Base-by-base conservation (phyloP, 2,329 filamentous ascomycete genomes). In the Epichloe typhina region DNA sequence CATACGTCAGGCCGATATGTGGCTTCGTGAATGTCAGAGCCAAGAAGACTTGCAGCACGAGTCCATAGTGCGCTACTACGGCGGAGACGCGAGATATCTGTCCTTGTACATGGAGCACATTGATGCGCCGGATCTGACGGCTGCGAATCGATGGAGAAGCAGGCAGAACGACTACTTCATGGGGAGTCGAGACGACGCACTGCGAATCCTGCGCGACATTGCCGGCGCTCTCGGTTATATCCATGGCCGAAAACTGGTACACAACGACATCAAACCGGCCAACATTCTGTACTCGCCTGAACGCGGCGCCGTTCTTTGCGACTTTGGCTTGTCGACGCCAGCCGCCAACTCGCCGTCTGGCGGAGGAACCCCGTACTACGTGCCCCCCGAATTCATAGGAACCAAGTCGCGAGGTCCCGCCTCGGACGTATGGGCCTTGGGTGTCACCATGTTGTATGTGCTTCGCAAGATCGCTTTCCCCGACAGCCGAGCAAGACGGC, bases 181-280 rank as follows among this genome's bases (percentile, higher is more conserved):
- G 12, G 78, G 78, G 42, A 64, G 62, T 45, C 69, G 70, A 6
- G 61, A 64, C 5, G 77, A 81, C 52, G 76, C 74, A 6, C 47
- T 67, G 49, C 72, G 73, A 17, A 80, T 81, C 46, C 58, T 81
- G 33, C 69, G 67, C 31, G 76, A 80, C 58, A 77, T 79, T 48
- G 64, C 73, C 19, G 67, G 71, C 53, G 78, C 76, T 2, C 64
- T 82, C 42, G 66, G 72, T 59, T 80, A 80, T 60, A 69, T 82
- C 36, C 78, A 82, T 61, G 66, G 66, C 46, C 71, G 72, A 50
- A 68, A 69, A 50, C 65, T 76, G 21, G 73, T 79, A 12, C 78
- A 82, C 63, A 82, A 81, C 62, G 78, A 82, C 61, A 78, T 81
- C 63, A 81, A 81, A 61, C 78, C 78, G 1, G 75, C 72, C 55